phyloP scores from a whole-genome alignment of 257 asterid species.

The Paulownia fortunei region DNA sequence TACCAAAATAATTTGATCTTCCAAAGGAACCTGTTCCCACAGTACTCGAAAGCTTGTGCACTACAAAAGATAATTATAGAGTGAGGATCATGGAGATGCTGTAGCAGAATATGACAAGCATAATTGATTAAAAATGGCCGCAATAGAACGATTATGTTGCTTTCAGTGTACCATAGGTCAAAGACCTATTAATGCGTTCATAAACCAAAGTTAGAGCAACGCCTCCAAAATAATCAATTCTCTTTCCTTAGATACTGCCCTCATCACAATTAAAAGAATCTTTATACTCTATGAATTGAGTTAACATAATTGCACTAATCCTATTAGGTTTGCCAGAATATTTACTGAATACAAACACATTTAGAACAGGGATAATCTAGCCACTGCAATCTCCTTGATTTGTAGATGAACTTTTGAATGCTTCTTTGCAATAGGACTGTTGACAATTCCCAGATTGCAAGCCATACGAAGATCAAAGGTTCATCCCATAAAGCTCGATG shows the following conservation, averaged over 20 bases:
- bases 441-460: background rate
- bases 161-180: background rate
- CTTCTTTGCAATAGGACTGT: background rate
- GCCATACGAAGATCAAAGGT: background rate
- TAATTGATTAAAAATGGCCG: background rate
- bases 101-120: background rate
- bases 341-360: background rate
- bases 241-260: background rate
- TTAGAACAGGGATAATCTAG: background rate
- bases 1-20: constrained; percentile 72
- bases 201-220: background rate
- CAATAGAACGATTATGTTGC: background rate
- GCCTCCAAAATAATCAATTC: background rate
- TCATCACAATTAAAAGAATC: background rate
- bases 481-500: background rate
- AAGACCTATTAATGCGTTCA: background rate
- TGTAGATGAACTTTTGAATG: background rate
- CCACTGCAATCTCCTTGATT: constrained; percentile 10
- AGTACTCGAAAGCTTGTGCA: constrained; percentile 39
- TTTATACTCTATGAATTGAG: background rate
- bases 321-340: background rate
- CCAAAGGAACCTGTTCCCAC: constrained; percentile 43
- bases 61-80: constrained; percentile 45
- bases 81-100: constrained; percentile 5
- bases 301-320: background rate